phyloP scores from a whole-genome alignment of 1,139 yeast species.

The Geotrichum aggregatum region DNA sequence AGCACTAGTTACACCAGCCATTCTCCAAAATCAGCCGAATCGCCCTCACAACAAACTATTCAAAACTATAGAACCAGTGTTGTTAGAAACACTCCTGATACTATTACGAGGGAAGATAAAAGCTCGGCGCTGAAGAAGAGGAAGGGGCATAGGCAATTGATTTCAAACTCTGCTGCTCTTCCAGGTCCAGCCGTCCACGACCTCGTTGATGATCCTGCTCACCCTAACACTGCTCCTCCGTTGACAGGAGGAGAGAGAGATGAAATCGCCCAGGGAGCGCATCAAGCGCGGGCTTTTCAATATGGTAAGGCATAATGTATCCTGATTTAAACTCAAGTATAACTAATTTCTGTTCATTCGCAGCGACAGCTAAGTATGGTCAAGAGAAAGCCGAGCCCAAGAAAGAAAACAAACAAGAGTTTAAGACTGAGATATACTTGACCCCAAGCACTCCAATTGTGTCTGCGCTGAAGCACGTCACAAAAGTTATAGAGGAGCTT shows the following conservation, averaged over 20 bases:
- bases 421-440: conserved; percentile 13
- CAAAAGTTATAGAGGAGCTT: conserved; percentile 11
- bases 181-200: background rate
- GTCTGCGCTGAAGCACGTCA: conserved; percentile 14
- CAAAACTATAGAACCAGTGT: background rate
- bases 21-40: background rate
- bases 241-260: background rate
- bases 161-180: conserved; percentile 1
- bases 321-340: too few relatives aligned
- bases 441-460: conserved; percentile 16
- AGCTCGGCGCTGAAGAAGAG: background rate
- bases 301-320: too few relatives aligned
- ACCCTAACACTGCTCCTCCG: background rate
- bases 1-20: background rate
- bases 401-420: conserved; percentile 2
- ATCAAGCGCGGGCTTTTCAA: too few relatives aligned
- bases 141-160: background rate
- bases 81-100: background rate
- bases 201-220: background rate
- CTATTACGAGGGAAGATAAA: background rate
- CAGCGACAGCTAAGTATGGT: too few relatives aligned
- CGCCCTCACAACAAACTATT: background rate
- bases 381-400: background rate
- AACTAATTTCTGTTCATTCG: too few relatives aligned
- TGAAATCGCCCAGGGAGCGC: background rate